phyloP scores from a whole-genome alignment of 225 moss, liverwort and hornwort species.

The Takakia lepidozioides region DNA sequence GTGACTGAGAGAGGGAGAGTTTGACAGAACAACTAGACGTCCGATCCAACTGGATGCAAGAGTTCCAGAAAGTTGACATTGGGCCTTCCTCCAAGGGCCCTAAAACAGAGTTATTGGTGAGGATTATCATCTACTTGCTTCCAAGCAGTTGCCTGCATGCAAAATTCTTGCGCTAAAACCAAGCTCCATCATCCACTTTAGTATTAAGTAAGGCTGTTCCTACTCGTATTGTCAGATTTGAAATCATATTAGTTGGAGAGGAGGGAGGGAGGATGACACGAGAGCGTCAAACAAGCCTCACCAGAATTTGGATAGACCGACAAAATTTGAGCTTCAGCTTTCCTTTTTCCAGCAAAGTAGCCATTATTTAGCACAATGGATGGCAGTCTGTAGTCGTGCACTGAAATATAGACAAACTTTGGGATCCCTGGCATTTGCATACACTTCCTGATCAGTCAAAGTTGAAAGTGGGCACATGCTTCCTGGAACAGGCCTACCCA shows the following conservation, averaged over 20 bases:
- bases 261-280: neutral
- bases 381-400: conserved; percentile 84
- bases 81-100: too few species aligned
- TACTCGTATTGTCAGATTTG: neutral
- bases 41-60: too few species aligned
- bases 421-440: conserved; percentile 76
- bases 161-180: too few species aligned
- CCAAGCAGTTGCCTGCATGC: neutral
- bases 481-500: too few species aligned
- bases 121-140: neutral
- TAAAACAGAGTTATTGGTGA: neutral
- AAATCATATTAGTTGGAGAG: neutral
- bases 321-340: conserved; percentile 60
- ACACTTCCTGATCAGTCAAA: too few species aligned
- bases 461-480: too few species aligned
- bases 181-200: too few species aligned
- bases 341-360: conserved; percentile 73
- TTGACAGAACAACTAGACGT: too few species aligned
- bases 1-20: too few species aligned
- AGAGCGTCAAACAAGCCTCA: conserved; percentile 2
- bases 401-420: conserved; percentile 82
- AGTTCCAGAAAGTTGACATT: too few species aligned
- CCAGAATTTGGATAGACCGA: conserved; percentile 51
- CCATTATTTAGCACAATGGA: conserved; percentile 62
- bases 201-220: too few species aligned